These are phyloP conservation scores for Kondoa subrosea DNA, from an alignment of 768 basidiomycete genomes.

Conservation along the genomic window DNA sequence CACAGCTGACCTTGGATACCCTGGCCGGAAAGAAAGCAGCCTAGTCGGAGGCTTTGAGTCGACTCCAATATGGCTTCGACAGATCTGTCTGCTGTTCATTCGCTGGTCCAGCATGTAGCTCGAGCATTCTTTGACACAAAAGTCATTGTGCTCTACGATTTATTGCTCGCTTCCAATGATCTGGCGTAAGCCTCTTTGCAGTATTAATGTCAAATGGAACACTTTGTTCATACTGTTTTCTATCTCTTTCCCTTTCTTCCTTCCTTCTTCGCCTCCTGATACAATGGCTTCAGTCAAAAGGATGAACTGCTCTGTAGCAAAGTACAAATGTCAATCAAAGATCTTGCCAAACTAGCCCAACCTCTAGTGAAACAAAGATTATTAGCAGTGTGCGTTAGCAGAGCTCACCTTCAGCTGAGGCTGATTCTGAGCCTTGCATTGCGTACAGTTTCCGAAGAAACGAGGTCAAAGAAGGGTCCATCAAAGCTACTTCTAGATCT, in stretches of 20 bases:
- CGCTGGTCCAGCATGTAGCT: constrained; percentile 80
- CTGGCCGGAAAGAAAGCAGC: background rate
- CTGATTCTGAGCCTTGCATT: background rate
- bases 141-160: constrained; percentile 79
- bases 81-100: constrained; percentile 23
- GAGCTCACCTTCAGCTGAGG: constrained; percentile 7
- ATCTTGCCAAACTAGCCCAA: constrained; percentile 75
- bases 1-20: background rate
- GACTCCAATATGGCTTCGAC: background rate
- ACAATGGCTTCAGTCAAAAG: constrained; percentile 47
- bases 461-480: constrained; percentile 74
- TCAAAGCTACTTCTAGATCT: constrained; percentile 67
- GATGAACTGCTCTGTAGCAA: constrained; percentile 84
- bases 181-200: constrained; percentile 52
- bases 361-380: constrained; percentile 60
- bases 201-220: background rate
- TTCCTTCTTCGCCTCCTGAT: background rate
- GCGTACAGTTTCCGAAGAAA: constrained; percentile 61
- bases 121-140: constrained; percentile 89
- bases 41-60: no score
- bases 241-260: background rate
- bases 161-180: constrained; percentile 63
- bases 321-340: constrained; percentile 75
- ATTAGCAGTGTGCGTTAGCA: constrained; percentile 49
- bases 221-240: background rate